Base-by-base conservation (phyloP, 345 rosid genomes). In the Arabis alpina region DNA sequence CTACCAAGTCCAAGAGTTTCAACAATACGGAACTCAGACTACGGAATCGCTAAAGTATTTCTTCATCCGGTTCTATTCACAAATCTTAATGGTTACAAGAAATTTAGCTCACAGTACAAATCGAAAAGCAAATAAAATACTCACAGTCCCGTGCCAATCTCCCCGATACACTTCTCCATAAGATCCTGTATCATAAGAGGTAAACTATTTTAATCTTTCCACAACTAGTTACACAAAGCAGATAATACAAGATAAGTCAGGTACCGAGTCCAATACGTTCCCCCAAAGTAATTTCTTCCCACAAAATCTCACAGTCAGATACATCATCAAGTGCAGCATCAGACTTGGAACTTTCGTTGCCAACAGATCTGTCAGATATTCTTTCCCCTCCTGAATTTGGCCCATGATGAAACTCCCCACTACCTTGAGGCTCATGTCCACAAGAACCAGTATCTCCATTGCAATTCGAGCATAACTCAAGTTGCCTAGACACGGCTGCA, bases 111-210 rank as follows among this genome's bases (percentile, higher is more conserved):
- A 28, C 3, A 2, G 13, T 19, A 49, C 4, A 51, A 11, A 67
- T 3, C 19, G 15, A 42, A 37, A 45, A 34, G 37, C 5, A 69
- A 37, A 34, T 27, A 23, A 55, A 58, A 23, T 66, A 87, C 98
- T 87, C 82, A 93, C 98, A 62, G 98, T 93, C 82, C 97, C 98
- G 81, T 84, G 95, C 98, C 98, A 93, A 24, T 93, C 95, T 72
- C 95, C 98, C 37, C 84, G 90, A 81, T 93, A 93, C 62, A 93
- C 97, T 80, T 93, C 98, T 43, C 98, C 98, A 58, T 93, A 93
- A 45, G 98, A 93, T 74, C 98, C 98, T 93, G 82, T 73, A 83
- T 61, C 56, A 79, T 54, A 77, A 76, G 64, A 34, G 56, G 49
- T 30, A 53, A 75, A 49, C 66, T 32, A 36, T 2, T 34, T 6